A percentile compares a stretch with the other conserved stretches of the same genome.
Conservation (phyloP, 768 basidiomycete species). For the Boletales sp. region DNA sequence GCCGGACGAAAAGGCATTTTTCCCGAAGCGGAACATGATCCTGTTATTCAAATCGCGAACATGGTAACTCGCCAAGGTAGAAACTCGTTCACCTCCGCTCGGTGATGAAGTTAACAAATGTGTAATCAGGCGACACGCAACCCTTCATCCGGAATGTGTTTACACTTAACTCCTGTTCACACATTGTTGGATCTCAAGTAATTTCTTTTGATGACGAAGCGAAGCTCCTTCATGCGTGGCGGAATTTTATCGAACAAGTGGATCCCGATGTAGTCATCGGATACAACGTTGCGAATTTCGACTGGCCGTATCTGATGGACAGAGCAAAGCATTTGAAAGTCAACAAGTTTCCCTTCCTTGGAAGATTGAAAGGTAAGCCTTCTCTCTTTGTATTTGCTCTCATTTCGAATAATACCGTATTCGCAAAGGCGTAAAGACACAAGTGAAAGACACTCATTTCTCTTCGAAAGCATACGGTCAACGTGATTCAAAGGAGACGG, state of each 20-base stretch:
- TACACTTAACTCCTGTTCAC: constrained; percentile 88
- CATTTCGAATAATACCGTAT: constrained; percentile 4
- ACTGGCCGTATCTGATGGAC: constrained; percentile 94
- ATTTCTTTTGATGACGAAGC: constrained; percentile 74
- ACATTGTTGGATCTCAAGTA: constrained; percentile 98
- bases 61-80: constrained; percentile 98
- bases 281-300: constrained; percentile 92
- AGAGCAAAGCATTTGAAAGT: constrained; percentile 81
- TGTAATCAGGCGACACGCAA: constrained; percentile 71
- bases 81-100: neutral
- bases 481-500: constrained; percentile 92
- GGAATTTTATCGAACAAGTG: constrained; percentile 81
- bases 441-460: constrained; percentile 92
- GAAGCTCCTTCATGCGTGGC: constrained; percentile 78
- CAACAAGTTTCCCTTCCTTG: constrained; percentile 66
- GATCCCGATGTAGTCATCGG: constrained; percentile 97
- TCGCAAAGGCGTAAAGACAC: constrained; percentile 62
- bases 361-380: constrained; percentile 65
- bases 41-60: constrained; percentile 97
- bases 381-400: neutral
- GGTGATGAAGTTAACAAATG: constrained; percentile 2
- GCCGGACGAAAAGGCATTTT: constrained; percentile 97
- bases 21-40: constrained; percentile 85
- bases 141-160: constrained; percentile 98
- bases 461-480: constrained; percentile 97